These are phyloP conservation scores for Amphicarpaea edgeworthii DNA, from an alignment of 306 rosid species.

Conservation along the genomic window DNA sequence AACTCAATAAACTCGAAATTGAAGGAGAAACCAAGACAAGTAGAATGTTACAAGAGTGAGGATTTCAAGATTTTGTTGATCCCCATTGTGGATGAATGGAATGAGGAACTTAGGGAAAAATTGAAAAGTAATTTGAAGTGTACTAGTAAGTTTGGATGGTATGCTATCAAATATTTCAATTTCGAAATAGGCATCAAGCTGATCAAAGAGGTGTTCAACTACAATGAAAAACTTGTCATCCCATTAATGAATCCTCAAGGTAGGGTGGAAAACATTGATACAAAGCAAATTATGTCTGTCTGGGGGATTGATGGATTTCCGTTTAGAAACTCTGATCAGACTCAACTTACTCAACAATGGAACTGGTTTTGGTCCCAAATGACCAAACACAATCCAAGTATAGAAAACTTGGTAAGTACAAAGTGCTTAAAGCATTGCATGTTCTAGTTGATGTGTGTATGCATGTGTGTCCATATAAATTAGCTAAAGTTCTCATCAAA, in stretches of 20 bases:
- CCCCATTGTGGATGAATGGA: constrained; percentile 43
- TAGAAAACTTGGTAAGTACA: constrained; percentile 38
- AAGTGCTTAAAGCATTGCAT: not conserved
- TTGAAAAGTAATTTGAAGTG: not conserved
- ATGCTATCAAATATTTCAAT: constrained; percentile 15
- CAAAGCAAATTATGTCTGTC: constrained; percentile 34
- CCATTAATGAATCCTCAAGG: constrained; percentile 49
- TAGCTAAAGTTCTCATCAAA: no score
- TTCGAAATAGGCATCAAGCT: constrained; percentile 9
- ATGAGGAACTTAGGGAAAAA: not conserved
- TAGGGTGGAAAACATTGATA: constrained; percentile 21
- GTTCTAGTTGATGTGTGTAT: not conserved
- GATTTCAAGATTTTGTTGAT: constrained; percentile 49
- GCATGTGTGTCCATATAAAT: no score
- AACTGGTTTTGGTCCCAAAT: constrained; percentile 49
- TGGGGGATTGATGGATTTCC: constrained; percentile 51
- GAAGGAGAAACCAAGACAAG: constrained; percentile 28
- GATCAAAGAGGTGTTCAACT: not conserved
- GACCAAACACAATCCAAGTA: constrained; percentile 1
- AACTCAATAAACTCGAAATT: constrained; percentile 13
- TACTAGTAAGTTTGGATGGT: constrained; percentile 38
- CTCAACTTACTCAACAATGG: constrained; percentile 36
- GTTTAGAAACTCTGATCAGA: constrained; percentile 35
- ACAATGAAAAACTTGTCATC: not conserved
- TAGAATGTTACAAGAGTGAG: constrained; percentile 34